Evolutionary conservation across 768 basidiomycete genomes (phyloP).

Genomic region (Coprinopsis sp.): DNA sequence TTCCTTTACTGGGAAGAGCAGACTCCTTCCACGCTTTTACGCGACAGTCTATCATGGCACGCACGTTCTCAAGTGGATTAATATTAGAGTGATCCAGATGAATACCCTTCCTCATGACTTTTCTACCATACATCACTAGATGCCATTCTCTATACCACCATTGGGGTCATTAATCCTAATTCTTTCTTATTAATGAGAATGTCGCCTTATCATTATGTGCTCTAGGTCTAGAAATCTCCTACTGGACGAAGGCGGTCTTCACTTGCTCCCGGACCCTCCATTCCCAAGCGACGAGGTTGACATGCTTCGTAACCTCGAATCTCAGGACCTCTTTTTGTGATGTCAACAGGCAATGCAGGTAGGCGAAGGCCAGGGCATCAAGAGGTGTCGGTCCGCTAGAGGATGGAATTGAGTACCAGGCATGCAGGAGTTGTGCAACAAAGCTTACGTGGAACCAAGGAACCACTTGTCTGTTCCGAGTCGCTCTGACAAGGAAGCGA

Average conservation of each 20-base stretch:
- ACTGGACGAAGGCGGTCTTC: conserved; percentile 42
- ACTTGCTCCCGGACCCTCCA: conserved; percentile 58
- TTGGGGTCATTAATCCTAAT: no score
- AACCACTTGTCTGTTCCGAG: conserved; percentile 80
- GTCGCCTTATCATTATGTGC: no score
- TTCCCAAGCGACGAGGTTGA: conserved; percentile 82
- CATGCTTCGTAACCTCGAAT: conserved; percentile 62
- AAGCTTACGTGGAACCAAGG: conserved; percentile 59
- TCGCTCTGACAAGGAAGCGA: conserved; percentile 67
- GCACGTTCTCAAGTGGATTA: no score
- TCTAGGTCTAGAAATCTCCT: no score
- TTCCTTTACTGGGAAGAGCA: no score
- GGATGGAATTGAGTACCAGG: conserved; percentile 1
- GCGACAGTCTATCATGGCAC: no score
- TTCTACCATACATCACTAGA: no score
- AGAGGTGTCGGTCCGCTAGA: conserved; percentile 69
- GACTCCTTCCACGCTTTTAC: no score
- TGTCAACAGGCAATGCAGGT: conserved; percentile 61
- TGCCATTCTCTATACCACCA: no score
- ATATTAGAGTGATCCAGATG: no score
- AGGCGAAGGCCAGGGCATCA: conserved; percentile 80
- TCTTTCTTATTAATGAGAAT: no score
- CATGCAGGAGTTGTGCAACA: background rate
- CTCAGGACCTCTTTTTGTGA: conserved; percentile 43
- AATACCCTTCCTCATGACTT: no score